Evolutionary conservation across 164 flowering plant species (phyloP).

Genomic region (Chloranthus sessilifolius): DNA sequence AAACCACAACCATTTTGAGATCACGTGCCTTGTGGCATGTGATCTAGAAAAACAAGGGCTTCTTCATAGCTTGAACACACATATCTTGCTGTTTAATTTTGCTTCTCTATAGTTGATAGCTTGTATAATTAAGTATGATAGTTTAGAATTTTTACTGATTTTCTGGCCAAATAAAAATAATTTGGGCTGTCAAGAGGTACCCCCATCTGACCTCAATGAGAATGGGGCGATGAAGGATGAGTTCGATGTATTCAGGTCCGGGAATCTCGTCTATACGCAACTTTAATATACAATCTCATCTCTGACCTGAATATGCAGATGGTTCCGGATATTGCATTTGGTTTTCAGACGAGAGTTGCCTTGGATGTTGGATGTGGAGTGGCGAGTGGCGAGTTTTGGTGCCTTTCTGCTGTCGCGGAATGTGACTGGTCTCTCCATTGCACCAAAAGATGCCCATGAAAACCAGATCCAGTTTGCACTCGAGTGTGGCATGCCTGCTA

Average conservation of each 20-base stretch:
- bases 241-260: conserved; percentile 18
- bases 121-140: too few species aligned
- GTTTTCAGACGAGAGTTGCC: conserved; percentile 42
- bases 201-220: too few species aligned
- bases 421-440: conserved; percentile 63
- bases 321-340: conserved; percentile 71
- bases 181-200: too few species aligned
- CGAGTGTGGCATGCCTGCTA: conserved; percentile 83
- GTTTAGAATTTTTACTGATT: too few species aligned
- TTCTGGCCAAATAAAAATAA: too few species aligned
- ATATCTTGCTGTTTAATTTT: too few species aligned
- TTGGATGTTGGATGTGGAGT: conserved; percentile 84
- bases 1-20: too few species aligned
- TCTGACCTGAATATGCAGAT: conserved; percentile 33
- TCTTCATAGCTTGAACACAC: too few species aligned
- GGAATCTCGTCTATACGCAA: too few species aligned
- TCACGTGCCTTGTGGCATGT: too few species aligned
- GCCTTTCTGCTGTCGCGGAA: conserved; percentile 56
- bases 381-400: conserved; percentile 87
- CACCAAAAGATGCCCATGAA: conserved; percentile 88
- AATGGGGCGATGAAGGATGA: conserved; percentile 42
- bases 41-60: too few species aligned
- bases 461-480: conserved; percentile 83
- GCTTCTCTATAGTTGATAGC: too few species aligned
- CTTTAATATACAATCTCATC: not conserved